A percentile compares a stretch with the other conserved stretches of the same genome.
phyloP scores from a whole-genome alignment of 2,329 filamentous ascomycete genomes.

The Xylogone sp. region DNA sequence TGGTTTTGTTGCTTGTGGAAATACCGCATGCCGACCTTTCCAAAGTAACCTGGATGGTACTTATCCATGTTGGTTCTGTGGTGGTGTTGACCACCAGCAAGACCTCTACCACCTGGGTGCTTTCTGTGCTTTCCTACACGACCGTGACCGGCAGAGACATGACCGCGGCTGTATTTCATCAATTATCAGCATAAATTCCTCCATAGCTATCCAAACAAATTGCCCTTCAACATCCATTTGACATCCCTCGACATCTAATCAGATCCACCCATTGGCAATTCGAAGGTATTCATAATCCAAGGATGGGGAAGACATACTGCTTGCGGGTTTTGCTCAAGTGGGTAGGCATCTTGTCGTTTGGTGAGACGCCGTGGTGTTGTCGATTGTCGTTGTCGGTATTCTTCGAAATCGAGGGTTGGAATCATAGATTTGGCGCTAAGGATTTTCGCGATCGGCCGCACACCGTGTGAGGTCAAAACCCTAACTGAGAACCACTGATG shows the following conservation, averaged over 20 bases:
- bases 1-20: constrained; percentile 96
- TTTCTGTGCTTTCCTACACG: constrained; percentile 99
- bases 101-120: constrained; percentile 76
- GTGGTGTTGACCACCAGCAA: constrained; percentile 99
- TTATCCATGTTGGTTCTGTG: constrained; percentile 89
- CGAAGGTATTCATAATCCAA: not conserved
- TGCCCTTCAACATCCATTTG: not conserved
- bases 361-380: constrained; percentile 17
- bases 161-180: constrained; percentile 68
- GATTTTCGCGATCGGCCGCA: not conserved
- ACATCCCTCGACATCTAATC: too few relatives aligned
- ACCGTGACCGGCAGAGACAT: constrained; percentile 97
- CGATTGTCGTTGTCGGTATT: constrained; percentile 15
- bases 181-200: constrained; percentile 25
- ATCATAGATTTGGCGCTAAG: constrained; percentile 6
- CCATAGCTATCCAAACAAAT: not conserved
- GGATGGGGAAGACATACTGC: constrained; percentile 54
- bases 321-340: constrained; percentile 73
- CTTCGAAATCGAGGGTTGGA: constrained; percentile 7
- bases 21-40: constrained; percentile 92
- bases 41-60: constrained; percentile 99
- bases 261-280: not conserved
- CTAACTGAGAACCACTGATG: not conserved
- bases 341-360: constrained; percentile 64
- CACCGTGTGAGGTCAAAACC: constrained; percentile 2